Evolutionary conservation across 495 filamentous ascomycete genomes (phyloP), one percentile per base, ranked within the genome.

Genomic region (Usnea hakonensis): DNA sequence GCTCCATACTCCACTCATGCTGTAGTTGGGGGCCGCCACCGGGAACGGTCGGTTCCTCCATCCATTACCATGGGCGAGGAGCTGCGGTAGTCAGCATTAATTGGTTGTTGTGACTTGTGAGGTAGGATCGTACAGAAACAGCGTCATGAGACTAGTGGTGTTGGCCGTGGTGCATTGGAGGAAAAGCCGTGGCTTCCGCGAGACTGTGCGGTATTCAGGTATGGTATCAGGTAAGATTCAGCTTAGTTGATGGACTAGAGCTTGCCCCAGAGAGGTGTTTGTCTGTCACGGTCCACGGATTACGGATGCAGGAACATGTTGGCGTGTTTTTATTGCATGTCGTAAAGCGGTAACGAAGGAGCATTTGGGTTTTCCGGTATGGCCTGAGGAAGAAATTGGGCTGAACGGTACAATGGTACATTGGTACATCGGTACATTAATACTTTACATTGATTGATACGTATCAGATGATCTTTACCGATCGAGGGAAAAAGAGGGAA

Each of bases 121-220:
- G 33, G 44, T 53, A 52, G 58, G n/a, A 53, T 60, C 23, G 58
- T 40, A 16, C n/a, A 23, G 13, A 37, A 30, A 9, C 38, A 60
- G 58, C 46, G 58, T 57, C 23, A 8, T 57, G 16, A 36, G 9
- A 40, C n/a, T 26, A 2, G 32, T 16, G 17, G 10, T 36, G 2
- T 19, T 11, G 16, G 32, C 43, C 21, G n/a, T 16, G 46, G 33
- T 52, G 21, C 6, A 8, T 40, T n/a, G 21, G 5, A 11, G 11
- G n/a, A 14, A 52, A 17, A 52, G 16, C 38, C 43, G 19, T 53
- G 58, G 58, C 13, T 35, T 9, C 33, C 26, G 28, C 14, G 7
- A 23, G 58, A 38, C 46, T 50, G 46, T 28, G 46, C 46, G 46
- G 46, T 7, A 28, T 16, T 50, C 46, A 30, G 5, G 4, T 26